A percentile compares a stretch with the other conserved stretches of the same genome.
These are phyloP conservation scores for Botrytis elliptica DNA, from an alignment of 2,329 filamentous ascomycete genomes.

Conservation along the genomic window DNA sequence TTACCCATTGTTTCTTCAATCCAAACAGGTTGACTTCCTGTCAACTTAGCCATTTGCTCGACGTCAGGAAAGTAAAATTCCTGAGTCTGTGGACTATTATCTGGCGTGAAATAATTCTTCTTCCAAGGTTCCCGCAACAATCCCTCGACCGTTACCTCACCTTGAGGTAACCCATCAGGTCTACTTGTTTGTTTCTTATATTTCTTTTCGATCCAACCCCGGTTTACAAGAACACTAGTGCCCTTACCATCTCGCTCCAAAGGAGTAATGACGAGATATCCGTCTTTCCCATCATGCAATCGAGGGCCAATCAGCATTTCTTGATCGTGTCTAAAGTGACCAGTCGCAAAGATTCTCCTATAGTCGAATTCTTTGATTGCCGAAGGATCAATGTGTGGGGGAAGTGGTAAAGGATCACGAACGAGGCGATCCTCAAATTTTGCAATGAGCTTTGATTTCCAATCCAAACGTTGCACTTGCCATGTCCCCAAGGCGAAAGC, in stretches of 20 bases:
- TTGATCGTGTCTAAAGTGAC: conserved; percentile 77
- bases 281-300: conserved; percentile 83
- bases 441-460: conserved; percentile 91
- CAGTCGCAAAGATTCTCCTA: conserved; percentile 73
- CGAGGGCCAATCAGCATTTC: conserved; percentile 96
- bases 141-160: conserved; percentile 77
- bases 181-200: conserved; percentile 63
- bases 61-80: conserved; percentile 97
- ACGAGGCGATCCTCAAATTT: conserved; percentile 90
- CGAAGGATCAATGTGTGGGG: conserved; percentile 76
- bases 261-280: conserved; percentile 88
- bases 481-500: conserved; percentile 89
- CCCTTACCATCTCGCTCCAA: conserved; percentile 66
- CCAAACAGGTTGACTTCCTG: conserved; percentile 86
- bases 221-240: conserved; percentile 78
- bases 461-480: conserved; percentile 89
- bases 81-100: conserved; percentile 77
- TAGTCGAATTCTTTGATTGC: conserved; percentile 90
- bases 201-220: conserved; percentile 88
- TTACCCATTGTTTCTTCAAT: conserved; percentile 92
- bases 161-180: conserved; percentile 63
- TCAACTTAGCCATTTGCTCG: conserved; percentile 79
- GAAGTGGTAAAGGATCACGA: conserved; percentile 79
- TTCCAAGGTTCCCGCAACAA: conserved; percentile 87
- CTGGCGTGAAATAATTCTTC: conserved; percentile 96